Evolutionary conservation across 768 basidiomycete species (phyloP).

Genomic region (Mycena rebaudengoi): DNA sequence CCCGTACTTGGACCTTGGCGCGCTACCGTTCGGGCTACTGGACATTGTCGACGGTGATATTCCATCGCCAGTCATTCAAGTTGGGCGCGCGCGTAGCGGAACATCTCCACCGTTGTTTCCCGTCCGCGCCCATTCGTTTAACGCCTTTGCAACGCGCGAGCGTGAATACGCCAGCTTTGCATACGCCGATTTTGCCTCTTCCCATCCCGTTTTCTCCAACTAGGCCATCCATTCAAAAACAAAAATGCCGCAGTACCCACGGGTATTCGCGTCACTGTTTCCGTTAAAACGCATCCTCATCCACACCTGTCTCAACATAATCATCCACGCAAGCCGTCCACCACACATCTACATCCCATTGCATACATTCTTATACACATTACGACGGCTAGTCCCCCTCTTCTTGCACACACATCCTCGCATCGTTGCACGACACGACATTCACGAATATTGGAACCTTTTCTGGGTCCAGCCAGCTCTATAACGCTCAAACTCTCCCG

Average conservation of each 20-base stretch:
- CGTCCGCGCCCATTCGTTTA: constrained; percentile 54
- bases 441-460: constrained; percentile 32
- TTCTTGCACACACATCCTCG: constrained; percentile 38
- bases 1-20: constrained; percentile 39
- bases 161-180: constrained; percentile 47
- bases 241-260: constrained; percentile 14
- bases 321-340: constrained; percentile 24
- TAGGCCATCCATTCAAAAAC: constrained; percentile 8
- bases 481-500: too few species aligned
- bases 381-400: constrained; percentile 33
- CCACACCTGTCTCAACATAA: not conserved
- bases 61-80: constrained; percentile 35
- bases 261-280: constrained; percentile 14
- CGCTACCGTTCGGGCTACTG: constrained; percentile 39
- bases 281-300: constrained; percentile 8
- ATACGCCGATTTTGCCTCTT: constrained; percentile 53
- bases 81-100: constrained; percentile 38
- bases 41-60: constrained; percentile 42
- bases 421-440: constrained; percentile 50
- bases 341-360: constrained; percentile 21
- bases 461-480: not conserved
- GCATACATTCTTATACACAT: constrained; percentile 31
- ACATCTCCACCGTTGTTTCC: constrained; percentile 43
- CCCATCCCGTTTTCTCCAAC: constrained; percentile 26
- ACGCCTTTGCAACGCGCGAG: constrained; percentile 46